Percentiles rank a stretch among this genome's conserved stretches.
These are phyloP conservation scores for Elaphomyces granulatus DNA, from an alignment of 495 filamentous ascomycete genomes.

Conservation along the genomic window DNA sequence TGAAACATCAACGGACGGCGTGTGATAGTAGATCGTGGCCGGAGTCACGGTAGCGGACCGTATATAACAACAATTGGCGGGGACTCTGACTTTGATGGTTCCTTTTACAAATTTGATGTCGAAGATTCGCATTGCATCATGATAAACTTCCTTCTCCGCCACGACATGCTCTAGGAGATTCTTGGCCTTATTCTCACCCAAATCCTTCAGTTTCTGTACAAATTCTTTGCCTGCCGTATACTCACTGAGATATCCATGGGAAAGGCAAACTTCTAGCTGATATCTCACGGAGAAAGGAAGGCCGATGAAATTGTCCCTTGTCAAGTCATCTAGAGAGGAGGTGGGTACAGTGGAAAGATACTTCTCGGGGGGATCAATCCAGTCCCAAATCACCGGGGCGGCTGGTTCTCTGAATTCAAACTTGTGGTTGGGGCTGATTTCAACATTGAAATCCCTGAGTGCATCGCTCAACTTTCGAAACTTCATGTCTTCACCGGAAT, in stretches of 20 bases:
- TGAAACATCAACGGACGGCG: constrained; percentile 67
- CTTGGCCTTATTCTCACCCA: constrained; percentile 32
- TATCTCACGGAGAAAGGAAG: constrained; percentile 68
- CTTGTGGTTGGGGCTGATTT: constrained; percentile 17
- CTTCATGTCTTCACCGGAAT: constrained; percentile 16
- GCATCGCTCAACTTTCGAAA: constrained; percentile 36
- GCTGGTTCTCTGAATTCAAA: constrained; percentile 15
- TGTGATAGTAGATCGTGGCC: constrained; percentile 61
- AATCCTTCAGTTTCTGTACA: constrained; percentile 39
- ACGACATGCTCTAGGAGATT: constrained; percentile 49
- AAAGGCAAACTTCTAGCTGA: constrained; percentile 86
- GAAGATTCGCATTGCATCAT: constrained; percentile 66
- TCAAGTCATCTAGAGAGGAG: constrained; percentile 20
- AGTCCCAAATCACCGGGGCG: constrained; percentile 38
- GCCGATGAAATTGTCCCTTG: constrained; percentile 22
- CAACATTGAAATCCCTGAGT: constrained; percentile 63
- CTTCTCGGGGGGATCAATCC: constrained; percentile 31
- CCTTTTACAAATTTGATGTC: constrained; percentile 30
- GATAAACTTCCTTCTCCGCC: constrained; percentile 43
- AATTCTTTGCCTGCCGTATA: constrained; percentile 55
- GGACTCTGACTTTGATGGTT: constrained; percentile 38
- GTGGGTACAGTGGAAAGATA: constrained; percentile 3
- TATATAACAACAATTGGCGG: constrained; percentile 56
- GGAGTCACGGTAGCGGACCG: constrained; percentile 71
- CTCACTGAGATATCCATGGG: constrained; percentile 64